Base-by-base conservation (phyloP, 805 yeast species). In the Saccharomycopsis microspora region DNA sequence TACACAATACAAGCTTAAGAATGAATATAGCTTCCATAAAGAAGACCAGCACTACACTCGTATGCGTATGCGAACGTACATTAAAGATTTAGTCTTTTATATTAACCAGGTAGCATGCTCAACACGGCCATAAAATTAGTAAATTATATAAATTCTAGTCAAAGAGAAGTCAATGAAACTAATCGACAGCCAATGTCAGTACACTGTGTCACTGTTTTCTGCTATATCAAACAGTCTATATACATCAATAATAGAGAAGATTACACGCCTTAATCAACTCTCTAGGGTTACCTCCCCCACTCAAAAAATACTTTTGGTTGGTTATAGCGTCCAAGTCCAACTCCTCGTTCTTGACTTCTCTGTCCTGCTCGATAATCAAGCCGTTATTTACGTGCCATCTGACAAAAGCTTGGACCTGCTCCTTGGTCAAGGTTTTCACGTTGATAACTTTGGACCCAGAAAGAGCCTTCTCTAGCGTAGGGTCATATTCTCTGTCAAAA, bases 231-330 rank as follows among this genome's bases (percentile, higher is more conserved):
- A 34, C n/a, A 9, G 36, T 34, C 8, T 34, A 9, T 34, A 34
- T n/a, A 34, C n/a, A 34, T 42, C 36, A 42, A 31, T 56, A 41
- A 32, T 48, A 51, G 30, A 66, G 31, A 59, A 68, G 48, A 37
- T 67, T 58, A 54, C 71, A 68, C 11, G 70, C 58, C 47, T 68
- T 71, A 46, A 75, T 55, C 35, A 78, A 58, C 45, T 69, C 71
- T 50, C 74, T 66, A 42, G 85, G 80, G 57, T 80, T 81, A 55
- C 88, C 88, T 57, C 76, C 78, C 35, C 86, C 86, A 53, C 78
- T 70, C 36, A 74, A 47, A 39, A 78, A 64, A 57, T 74, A 79
- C 57, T 73, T 74, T 55, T 75, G 74, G 33, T 69, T 63, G 1
- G 67, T 61, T 44, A 75, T 59, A 48, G 63, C 64, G 11, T 67